Percentiles rank a stretch among this genome's conserved stretches.
Evolutionary conservation across 352 stramenopile genomes (phyloP).

Genomic region (Nothophytophthora sp.): DNA sequence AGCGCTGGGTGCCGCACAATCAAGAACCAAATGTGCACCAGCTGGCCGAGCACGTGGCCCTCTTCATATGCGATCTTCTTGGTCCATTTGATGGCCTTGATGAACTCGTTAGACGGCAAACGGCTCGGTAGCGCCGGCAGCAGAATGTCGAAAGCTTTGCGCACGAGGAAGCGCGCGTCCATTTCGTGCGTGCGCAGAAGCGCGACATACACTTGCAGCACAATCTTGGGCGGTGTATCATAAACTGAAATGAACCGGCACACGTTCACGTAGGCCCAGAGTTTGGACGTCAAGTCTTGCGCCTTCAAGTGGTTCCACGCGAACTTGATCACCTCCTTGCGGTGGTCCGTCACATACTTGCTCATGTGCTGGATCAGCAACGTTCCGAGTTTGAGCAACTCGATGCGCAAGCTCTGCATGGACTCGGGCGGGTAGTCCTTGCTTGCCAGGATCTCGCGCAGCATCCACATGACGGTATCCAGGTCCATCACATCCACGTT

Average conservation of each 20-base stretch:
- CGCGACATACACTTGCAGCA: conserved; percentile 96
- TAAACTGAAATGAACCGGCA: conserved; percentile 97
- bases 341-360: conserved; percentile 91
- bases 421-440: conserved; percentile 76
- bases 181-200: conserved; percentile 95
- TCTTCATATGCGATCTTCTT: conserved; percentile 99
- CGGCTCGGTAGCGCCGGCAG: conserved; percentile 91
- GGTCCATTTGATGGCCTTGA: conserved; percentile 97
- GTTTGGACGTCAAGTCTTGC: conserved; percentile 94
- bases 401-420: conserved; percentile 84
- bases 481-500: conserved; percentile 88
- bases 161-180: conserved; percentile 94
- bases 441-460: conserved; percentile 86
- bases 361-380: conserved; percentile 96
- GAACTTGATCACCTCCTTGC: conserved; percentile 99
- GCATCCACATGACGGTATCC: conserved; percentile 88
- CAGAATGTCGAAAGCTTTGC: conserved; percentile 95
- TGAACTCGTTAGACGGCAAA: conserved; percentile 92
- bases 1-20: conserved; percentile 94
- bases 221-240: conserved; percentile 96
- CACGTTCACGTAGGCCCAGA: conserved; percentile 98
- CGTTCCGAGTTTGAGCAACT: conserved; percentile 94
- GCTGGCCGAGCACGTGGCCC: conserved; percentile 93
- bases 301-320: conserved; percentile 97
- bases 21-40: conserved; percentile 98